These are phyloP conservation scores for Fistulinella cinereoalba DNA, from an alignment of 1,284 basidiomycete genomes.

Conservation along the genomic window DNA sequence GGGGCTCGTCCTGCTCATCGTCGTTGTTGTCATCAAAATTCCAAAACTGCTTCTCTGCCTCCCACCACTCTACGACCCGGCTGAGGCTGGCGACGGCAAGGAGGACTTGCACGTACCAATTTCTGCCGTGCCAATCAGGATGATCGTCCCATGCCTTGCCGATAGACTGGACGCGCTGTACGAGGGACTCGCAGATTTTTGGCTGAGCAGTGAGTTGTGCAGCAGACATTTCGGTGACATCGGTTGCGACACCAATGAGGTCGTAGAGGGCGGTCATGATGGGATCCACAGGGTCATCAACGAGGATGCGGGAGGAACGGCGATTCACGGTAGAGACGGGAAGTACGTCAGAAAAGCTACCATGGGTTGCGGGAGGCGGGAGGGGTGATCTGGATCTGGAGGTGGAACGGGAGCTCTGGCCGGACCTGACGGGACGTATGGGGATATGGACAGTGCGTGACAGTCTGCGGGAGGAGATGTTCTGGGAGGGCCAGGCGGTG, in stretches of 20 bases:
- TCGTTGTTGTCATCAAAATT: conserved; percentile 96
- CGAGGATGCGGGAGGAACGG: conserved; percentile 68
- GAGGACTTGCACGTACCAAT: conserved; percentile 97
- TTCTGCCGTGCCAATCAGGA: conserved; percentile 95
- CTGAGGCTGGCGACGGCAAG: conserved; percentile 96
- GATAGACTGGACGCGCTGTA: conserved; percentile 86
- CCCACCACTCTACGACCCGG: conserved; percentile 99
- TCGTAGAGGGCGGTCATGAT: conserved; percentile 91
- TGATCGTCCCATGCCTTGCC: conserved; percentile 97
- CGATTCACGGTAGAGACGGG: conserved; percentile 56
- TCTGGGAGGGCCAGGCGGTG: conserved; percentile 55
- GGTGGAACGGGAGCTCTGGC: conserved; percentile 89
- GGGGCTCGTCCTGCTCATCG: conserved; percentile 83
- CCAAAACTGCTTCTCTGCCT: conserved; percentile 99
- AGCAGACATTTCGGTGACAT: conserved; percentile 88
- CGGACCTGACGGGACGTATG: conserved; percentile 63
- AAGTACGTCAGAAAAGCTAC: conserved; percentile 58
- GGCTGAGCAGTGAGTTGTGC: conserved; percentile 82
- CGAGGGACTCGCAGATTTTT: conserved; percentile 82
- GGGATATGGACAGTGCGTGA: conserved; percentile 81
- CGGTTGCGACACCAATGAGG: conserved; percentile 92
- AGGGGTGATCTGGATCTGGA: conserved; percentile 95
- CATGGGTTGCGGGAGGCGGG: conserved; percentile 66
- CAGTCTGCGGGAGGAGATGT: conserved; percentile 64
- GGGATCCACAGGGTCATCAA: conserved; percentile 82